A percentile compares a stretch with the other conserved stretches of the same genome.
Evolutionary conservation across 2,329 filamentous ascomycete genomes (phyloP).

Genomic region (Aspergillus novoparasiticus): DNA sequence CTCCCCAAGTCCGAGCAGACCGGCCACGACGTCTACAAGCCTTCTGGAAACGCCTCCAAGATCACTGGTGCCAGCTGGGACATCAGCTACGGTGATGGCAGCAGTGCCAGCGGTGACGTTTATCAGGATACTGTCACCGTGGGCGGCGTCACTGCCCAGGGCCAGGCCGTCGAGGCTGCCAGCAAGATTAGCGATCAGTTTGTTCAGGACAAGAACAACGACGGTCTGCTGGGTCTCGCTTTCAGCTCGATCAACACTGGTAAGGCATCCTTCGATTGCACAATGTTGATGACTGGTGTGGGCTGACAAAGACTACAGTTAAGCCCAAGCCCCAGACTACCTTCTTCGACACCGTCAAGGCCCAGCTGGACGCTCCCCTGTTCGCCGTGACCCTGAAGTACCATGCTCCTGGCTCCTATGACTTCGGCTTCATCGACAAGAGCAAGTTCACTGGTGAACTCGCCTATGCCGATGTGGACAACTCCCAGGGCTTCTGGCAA

Average conservation of each 20-base stretch:
- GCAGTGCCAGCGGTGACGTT: constrained; percentile 64
- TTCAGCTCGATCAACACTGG: constrained; percentile 62
- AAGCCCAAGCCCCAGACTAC: constrained; percentile 54
- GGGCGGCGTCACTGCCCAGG: constrained; percentile 59
- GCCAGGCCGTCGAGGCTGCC: constrained; percentile 69
- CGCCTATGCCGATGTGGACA: constrained; percentile 59
- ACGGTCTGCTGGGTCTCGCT: constrained; percentile 63
- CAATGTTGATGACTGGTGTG: not conserved
- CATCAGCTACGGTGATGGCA: constrained; percentile 68
- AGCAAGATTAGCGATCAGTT: constrained; percentile 59
- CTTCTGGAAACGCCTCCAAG: constrained; percentile 50
- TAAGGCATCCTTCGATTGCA: constrained; percentile 10
- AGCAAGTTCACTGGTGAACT: constrained; percentile 62
- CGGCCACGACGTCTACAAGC: constrained; percentile 63
- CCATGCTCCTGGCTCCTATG: constrained; percentile 54
- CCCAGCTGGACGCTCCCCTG: constrained; percentile 51
- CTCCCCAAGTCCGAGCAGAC: constrained; percentile 53
- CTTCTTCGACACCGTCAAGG: constrained; percentile 63
- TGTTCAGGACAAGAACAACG: constrained; percentile 53
- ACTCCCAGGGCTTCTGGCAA: constrained; percentile 64
- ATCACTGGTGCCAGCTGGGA: constrained; percentile 57
- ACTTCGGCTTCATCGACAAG: constrained; percentile 62
- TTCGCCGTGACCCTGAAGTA: constrained; percentile 61
- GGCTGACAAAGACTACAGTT: constrained; percentile 34
- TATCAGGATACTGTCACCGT: constrained; percentile 67